These are phyloP conservation scores for Pleurotus salmoneostramineus DNA, from an alignment of 768 basidiomycete genomes.

Conservation along the genomic window DNA sequence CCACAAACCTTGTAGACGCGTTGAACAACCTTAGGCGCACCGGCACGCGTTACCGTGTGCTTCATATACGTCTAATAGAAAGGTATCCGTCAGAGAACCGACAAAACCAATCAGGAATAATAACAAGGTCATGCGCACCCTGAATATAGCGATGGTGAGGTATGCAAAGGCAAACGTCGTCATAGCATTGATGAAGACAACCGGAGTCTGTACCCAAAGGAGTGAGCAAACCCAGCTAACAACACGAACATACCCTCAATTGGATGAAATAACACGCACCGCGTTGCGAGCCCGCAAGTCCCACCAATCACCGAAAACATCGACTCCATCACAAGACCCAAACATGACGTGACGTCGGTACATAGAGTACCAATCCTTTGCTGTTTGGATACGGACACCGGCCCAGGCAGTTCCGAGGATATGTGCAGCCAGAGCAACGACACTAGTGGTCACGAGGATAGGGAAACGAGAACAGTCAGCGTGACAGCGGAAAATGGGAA, in stretches of 20 bases:
- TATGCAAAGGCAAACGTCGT: conserved; percentile 31
- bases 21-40: conserved; percentile 38
- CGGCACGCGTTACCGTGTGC: conserved; percentile 45
- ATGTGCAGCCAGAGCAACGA: conserved; percentile 42
- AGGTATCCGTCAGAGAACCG: neutral
- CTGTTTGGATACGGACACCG: conserved; percentile 33
- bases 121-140: conserved; percentile 20
- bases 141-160: conserved; percentile 39
- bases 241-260: no score
- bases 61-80: conserved; percentile 34
- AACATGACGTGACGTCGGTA: conserved; percentile 32
- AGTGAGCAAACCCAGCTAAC: neutral
- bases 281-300: conserved; percentile 24
- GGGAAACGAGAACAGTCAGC: neutral
- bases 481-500: neutral
- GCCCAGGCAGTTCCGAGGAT: conserved; percentile 45
- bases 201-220: conserved; percentile 27
- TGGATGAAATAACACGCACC: conserved; percentile 24
- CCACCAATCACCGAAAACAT: conserved; percentile 43
- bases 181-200: conserved; percentile 33
- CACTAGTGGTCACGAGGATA: conserved; percentile 23
- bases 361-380: conserved; percentile 21
- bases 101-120: no score
- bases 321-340: conserved; percentile 33
- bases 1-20: conserved; percentile 41